Conservation (phyloP, 345 rosid genomes). For the Rhodomyrtus tomentosa region DNA sequence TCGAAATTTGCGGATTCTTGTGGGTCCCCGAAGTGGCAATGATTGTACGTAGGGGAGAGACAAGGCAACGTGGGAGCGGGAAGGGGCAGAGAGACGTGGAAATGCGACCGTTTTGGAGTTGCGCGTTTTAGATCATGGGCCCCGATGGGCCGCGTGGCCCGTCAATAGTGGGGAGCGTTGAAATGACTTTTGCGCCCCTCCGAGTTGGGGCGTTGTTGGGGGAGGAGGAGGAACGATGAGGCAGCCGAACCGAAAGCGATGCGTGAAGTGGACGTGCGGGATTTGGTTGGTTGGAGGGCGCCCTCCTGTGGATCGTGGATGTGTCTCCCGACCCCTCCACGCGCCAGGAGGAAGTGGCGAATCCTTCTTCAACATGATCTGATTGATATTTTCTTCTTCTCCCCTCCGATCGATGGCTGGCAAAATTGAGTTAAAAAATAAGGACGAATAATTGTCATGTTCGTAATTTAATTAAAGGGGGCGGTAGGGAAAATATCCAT, state of each 20-base stretch:
- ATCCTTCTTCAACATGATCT: neutral
- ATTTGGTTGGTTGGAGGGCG: neutral
- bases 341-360: accelerated
- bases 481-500: neutral
- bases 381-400: neutral
- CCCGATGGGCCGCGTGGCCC: conserved; percentile 1
- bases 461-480: neutral
- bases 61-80: neutral
- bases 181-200: conserved; percentile 9
- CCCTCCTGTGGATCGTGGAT: neutral
- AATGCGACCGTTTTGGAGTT: neutral
- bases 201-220: neutral
- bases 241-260: conserved; percentile 8
- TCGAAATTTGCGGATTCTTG: too few species aligned
- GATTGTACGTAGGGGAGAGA: neutral
- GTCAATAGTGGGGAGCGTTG: neutral
- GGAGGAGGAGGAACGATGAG: neutral
- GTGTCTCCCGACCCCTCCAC: neutral
- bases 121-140: neutral
- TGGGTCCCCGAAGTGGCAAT: neutral
- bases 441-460: neutral
- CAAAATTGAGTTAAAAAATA: neutral
- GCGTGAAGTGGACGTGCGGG: neutral
- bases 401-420: neutral
- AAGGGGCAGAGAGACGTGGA: neutral